Conservation (phyloP, 192 early-diverging fungal species). For the Coemansia sp. region DNA sequence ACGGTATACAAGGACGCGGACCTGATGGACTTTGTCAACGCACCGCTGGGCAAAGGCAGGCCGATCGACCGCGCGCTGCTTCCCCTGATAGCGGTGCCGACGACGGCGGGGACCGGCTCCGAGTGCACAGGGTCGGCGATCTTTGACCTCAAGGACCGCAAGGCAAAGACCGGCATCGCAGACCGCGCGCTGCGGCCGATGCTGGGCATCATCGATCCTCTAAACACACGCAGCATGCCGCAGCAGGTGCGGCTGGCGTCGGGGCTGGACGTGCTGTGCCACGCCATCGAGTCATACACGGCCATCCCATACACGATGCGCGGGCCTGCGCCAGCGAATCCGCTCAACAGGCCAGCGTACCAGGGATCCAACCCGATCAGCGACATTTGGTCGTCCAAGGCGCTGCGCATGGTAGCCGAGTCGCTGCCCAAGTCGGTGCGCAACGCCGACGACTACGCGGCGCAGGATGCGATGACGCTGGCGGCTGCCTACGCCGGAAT, state of each 20-base stretch:
- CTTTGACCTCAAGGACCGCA: slow-evolving; percentile 81
- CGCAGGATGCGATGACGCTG: slow-evolving; percentile 82
- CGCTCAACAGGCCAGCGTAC: slow-evolving; percentile 82
- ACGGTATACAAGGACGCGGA: slow-evolving; percentile 76
- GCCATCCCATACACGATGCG: slow-evolving; percentile 82
- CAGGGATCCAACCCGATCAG: slow-evolving; percentile 92
- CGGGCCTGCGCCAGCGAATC: slow-evolving; percentile 74
- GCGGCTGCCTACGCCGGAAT: slow-evolving; percentile 90
- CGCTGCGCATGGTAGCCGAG: slow-evolving; percentile 76
- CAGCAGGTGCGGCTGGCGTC: slow-evolving; percentile 79
- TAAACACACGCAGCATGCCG: slow-evolving; percentile 86
- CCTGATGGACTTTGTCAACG: slow-evolving; percentile 89
- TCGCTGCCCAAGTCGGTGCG: slow-evolving; percentile 73
- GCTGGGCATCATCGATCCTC: slow-evolving; percentile 84
- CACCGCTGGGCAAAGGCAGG: slow-evolving; percentile 83
- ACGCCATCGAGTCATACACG: slow-evolving; percentile 89
- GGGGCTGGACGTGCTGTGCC: slow-evolving; percentile 88
- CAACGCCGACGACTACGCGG: slow-evolving; percentile 64
- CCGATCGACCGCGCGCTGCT: slow-evolving; percentile 70
- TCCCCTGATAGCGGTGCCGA: slow-evolving; percentile 76
- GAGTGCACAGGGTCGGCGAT: slow-evolving; percentile 94
- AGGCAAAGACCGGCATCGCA: slow-evolving; percentile 89
- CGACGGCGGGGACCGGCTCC: slow-evolving; percentile 74
- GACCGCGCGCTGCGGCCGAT: slow-evolving; percentile 78
- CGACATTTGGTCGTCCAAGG: slow-evolving; percentile 84